A percentile compares a stretch with the other conserved stretches of the same genome.
These are phyloP conservation scores for Populus alba DNA, from an alignment of 345 rosid genomes.

Conservation along the genomic window DNA sequence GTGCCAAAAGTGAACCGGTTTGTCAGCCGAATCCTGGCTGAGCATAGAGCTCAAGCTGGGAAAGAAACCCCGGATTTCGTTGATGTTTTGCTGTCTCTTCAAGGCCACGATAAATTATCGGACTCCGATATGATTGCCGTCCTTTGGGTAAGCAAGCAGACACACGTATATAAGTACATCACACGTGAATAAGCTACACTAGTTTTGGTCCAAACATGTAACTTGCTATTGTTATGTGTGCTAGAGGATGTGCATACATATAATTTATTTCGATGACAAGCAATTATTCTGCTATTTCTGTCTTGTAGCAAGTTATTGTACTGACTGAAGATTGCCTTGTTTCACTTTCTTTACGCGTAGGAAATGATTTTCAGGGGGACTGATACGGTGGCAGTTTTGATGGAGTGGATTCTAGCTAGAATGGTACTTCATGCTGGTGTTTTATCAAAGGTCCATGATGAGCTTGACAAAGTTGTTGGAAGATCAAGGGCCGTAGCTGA, in stretches of 20 bases:
- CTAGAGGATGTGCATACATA: background rate
- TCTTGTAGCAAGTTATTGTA: slow-evolving; percentile 9
- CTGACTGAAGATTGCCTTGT: slow-evolving; percentile 4
- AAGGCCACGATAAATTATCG: slow-evolving; percentile 49
- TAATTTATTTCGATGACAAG: background rate
- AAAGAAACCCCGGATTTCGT: slow-evolving; percentile 54
- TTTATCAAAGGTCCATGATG: slow-evolving; percentile 68
- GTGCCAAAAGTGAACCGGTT: slow-evolving; percentile 69
- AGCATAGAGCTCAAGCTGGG: slow-evolving; percentile 39
- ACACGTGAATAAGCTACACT: background rate
- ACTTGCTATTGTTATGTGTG: background rate
- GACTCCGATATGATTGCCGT: slow-evolving; percentile 73
- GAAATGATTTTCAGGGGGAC: slow-evolving; percentile 94
- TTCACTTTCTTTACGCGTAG: slow-evolving; percentile 26
- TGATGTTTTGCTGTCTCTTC: slow-evolving; percentile 59
- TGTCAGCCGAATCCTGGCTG: slow-evolving; percentile 45
- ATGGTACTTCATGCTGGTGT: slow-evolving; percentile 63
- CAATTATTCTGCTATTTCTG: background rate
- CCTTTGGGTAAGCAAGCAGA: slow-evolving; percentile 55
- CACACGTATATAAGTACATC: background rate
- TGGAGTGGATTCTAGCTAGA: slow-evolving; percentile 91
- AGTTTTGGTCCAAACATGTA: background rate
- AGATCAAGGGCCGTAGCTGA: slow-evolving; percentile 54
- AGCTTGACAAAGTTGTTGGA: slow-evolving; percentile 61
- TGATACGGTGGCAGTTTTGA: slow-evolving; percentile 77